A percentile compares a stretch with the other conserved stretches of the same genome.
Conservation (phyloP, 2,329 filamentous ascomycete genomes). For the Fusarium sp. region DNA sequence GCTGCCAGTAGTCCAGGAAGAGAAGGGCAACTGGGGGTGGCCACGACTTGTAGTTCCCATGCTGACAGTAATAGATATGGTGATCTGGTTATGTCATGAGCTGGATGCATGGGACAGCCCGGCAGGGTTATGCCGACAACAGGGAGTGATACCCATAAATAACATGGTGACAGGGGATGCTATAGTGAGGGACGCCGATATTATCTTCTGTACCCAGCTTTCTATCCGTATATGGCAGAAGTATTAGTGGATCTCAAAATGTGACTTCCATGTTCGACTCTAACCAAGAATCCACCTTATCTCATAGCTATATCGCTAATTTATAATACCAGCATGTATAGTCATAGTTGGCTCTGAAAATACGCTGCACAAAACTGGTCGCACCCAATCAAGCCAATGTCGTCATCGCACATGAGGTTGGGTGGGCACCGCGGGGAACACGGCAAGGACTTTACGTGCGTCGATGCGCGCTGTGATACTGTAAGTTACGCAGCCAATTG, state of each 20-base stretch:
- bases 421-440: constrained; percentile 40
- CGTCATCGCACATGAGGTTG: constrained; percentile 44
- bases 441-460: constrained; percentile 32
- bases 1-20: constrained; percentile 14
- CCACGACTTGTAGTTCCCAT: background rate
- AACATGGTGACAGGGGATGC: constrained; percentile 7
- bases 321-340: too few species aligned
- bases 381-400: constrained; percentile 16
- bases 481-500: constrained; percentile 15
- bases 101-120: background rate
- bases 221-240: background rate
- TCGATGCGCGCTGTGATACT: constrained; percentile 27
- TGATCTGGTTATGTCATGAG: background rate
- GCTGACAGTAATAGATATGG: background rate
- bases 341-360: too few species aligned
- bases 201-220: background rate
- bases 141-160: background rate
- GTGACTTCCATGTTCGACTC: background rate
- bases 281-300: background rate
- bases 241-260: background rate
- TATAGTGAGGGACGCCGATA: background rate
- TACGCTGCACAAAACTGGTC: constrained; percentile 22
- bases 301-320: too few species aligned
- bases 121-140: constrained; percentile 7
- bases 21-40: background rate